phyloP scores from a whole-genome alignment of 768 basidiomycete species.

The Termitomyces sp. region DNA sequence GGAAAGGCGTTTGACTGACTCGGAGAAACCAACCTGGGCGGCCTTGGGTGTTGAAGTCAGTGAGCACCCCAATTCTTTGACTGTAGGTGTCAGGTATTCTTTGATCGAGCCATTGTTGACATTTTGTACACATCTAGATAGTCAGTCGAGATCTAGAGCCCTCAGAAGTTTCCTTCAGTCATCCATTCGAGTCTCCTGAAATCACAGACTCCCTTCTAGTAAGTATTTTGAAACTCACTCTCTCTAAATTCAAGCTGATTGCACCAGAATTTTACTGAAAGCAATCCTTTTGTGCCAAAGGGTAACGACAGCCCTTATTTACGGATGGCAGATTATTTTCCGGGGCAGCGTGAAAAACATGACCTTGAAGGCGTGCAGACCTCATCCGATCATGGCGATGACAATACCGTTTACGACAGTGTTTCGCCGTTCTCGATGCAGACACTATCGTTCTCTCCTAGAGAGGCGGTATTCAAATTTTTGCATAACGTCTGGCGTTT shows the following conservation, averaged over 20 bases:
- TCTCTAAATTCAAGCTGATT: background rate
- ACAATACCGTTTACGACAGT: background rate
- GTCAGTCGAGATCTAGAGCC: background rate
- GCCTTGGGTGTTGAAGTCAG: background rate
- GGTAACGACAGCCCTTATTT: background rate
- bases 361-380: background rate
- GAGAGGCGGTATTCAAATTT: background rate
- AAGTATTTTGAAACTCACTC: background rate
- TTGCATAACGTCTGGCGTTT: background rate
- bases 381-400: background rate
- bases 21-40: background rate
- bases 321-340: background rate
- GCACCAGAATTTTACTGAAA: background rate
- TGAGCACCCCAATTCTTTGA: background rate
- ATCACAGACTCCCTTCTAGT: background rate
- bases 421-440: background rate
- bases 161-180: background rate
- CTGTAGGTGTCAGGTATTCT: background rate
- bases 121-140: background rate
- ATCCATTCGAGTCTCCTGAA: background rate
- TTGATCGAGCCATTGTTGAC: background rate
- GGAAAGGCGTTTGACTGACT: background rate
- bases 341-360: background rate
- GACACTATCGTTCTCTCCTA: background rate
- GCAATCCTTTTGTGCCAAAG: background rate